phyloP scores from a whole-genome alignment of 192 early-diverging fungal genomes.

The Coemansia sp. region DNA sequence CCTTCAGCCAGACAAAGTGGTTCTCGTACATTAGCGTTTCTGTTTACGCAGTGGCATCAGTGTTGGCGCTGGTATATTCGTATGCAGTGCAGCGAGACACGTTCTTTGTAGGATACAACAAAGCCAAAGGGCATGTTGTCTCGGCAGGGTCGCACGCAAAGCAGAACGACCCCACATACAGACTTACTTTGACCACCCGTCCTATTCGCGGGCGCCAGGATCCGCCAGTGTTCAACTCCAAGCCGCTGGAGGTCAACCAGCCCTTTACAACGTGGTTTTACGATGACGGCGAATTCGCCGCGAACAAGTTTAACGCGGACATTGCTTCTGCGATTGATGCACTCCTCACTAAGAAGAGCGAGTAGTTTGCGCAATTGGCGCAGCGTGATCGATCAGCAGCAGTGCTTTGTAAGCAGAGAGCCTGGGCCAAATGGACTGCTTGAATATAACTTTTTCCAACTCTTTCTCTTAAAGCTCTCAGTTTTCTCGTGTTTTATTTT shows the following conservation, averaged over 20 bases:
- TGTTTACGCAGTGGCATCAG: constrained; percentile 52
- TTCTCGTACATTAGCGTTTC: constrained; percentile 61
- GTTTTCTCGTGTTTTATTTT: constrained; percentile 3
- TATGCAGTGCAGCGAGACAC: constrained; percentile 65
- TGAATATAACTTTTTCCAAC: not conserved
- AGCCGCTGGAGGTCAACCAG: constrained; percentile 52
- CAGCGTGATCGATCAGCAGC: not conserved
- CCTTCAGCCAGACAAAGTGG: constrained; percentile 63
- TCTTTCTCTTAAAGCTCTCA: constrained; percentile 9
- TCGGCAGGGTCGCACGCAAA: constrained; percentile 57
- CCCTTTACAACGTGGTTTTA: constrained; percentile 66
- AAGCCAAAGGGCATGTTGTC: constrained; percentile 57
- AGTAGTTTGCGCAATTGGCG: constrained; percentile 15
- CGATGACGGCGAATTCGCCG: constrained; percentile 63
- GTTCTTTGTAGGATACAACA: constrained; percentile 65
- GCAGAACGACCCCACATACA: constrained; percentile 57
- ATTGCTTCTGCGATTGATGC: constrained; percentile 51
- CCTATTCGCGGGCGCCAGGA: constrained; percentile 56
- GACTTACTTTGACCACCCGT: constrained; percentile 56
- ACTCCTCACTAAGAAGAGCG: constrained; percentile 54
- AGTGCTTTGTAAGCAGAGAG: not conserved
- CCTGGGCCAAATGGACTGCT: too few species aligned
- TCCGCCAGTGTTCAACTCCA: constrained; percentile 47
- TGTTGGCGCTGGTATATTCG: constrained; percentile 58
- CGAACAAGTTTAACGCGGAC: constrained; percentile 58